Evolutionary conservation across 495 filamentous ascomycete genomes (phyloP).

Genomic region (Cryomyces antarcticus): DNA sequence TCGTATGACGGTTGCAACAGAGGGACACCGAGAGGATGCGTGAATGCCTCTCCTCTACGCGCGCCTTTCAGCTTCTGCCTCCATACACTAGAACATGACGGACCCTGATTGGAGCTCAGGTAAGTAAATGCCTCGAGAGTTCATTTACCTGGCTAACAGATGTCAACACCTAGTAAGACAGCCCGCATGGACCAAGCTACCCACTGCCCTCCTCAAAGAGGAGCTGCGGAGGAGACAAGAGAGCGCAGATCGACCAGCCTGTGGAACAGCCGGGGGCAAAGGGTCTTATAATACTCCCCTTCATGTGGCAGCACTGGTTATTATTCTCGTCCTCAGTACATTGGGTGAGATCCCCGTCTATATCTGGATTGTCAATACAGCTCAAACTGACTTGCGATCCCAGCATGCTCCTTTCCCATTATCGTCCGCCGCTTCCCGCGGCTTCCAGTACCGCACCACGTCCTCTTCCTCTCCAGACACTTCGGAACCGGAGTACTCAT

Average conservation of each 20-base stretch:
- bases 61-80: too few species aligned
- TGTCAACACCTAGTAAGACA: background rate
- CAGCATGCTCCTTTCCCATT: conserved; percentile 24
- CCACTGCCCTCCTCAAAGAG: conserved; percentile 14
- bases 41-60: too few species aligned
- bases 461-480: conserved; percentile 26
- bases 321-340: conserved; percentile 21
- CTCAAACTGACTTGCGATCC: background rate
- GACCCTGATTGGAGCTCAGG: too few species aligned
- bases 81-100: too few species aligned
- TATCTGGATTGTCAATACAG: background rate
- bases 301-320: conserved; percentile 21
- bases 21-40: too few species aligned
- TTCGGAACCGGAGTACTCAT: conserved; percentile 30
- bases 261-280: conserved; percentile 12
- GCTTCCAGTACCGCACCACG: conserved; percentile 18
- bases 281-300: conserved; percentile 20
- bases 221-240: conserved; percentile 17
- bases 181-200: conserved; percentile 5
- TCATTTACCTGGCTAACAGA: too few species aligned
- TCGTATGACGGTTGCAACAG: too few species aligned
- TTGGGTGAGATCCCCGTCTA: conserved; percentile 5
- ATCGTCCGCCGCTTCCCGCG: conserved; percentile 19
- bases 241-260: conserved; percentile 9
- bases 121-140: too few species aligned